Conservation (phyloP, 179 eudicot species). For the Drosera spatulata region DNA sequence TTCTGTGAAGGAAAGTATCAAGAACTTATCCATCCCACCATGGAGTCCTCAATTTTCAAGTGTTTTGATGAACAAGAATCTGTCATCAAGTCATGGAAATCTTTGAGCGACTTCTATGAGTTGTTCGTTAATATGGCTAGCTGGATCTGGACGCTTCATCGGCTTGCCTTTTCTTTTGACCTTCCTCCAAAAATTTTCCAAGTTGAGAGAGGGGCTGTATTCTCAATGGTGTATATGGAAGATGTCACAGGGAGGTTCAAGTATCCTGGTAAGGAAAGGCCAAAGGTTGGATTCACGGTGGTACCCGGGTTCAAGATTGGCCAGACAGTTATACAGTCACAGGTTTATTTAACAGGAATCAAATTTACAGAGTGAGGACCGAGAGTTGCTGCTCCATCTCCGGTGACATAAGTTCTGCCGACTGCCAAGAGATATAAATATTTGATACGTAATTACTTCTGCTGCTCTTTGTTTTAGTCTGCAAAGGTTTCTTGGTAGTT, state of each 20-base stretch:
- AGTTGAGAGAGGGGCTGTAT: slow-evolving; percentile 69
- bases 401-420: background rate
- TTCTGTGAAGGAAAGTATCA: slow-evolving; percentile 81
- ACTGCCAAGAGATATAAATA: too few species aligned
- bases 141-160: slow-evolving; percentile 82
- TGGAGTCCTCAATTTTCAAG: slow-evolving; percentile 74
- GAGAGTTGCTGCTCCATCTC: slow-evolving; percentile 2
- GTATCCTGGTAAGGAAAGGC: slow-evolving; percentile 30
- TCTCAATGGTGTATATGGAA: slow-evolving; percentile 91
- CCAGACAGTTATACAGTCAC: slow-evolving; percentile 65
- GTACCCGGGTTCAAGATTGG: slow-evolving; percentile 83
- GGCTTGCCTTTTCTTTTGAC: slow-evolving; percentile 63
- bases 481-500: too few species aligned
- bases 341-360: slow-evolving; percentile 52
- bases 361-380: slow-evolving; percentile 15
- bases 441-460: background rate
- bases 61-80: slow-evolving; percentile 47
- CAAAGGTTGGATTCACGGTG: slow-evolving; percentile 79
- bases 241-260: slow-evolving; percentile 48
- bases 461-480: too few species aligned
- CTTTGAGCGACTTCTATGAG: slow-evolving; percentile 66
- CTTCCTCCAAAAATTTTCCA: slow-evolving; percentile 68
- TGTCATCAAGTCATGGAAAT: slow-evolving; percentile 70
- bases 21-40: slow-evolving; percentile 65
- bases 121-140: slow-evolving; percentile 77